Percentiles rank a stretch among this genome's conserved stretches.
Conservation (phyloP, 176 grass and related monocot species). For the Aegilops bicornis region DNA sequence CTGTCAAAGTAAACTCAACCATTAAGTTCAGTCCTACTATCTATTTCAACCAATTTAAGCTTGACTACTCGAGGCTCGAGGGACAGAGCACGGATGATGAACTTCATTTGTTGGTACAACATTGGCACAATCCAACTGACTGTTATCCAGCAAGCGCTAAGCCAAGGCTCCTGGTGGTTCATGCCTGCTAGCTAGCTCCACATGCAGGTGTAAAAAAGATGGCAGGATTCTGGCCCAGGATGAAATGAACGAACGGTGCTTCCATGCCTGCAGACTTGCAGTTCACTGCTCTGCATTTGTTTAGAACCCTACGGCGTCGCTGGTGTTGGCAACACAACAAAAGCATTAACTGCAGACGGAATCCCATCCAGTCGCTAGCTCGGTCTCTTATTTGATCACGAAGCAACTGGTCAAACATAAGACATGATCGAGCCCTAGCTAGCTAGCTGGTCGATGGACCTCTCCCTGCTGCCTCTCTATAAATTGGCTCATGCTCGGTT, state of each 20-base stretch:
- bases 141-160: not conserved
- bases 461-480: constrained; percentile 9
- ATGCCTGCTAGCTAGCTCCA: not conserved
- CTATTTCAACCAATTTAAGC: not conserved
- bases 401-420: constrained; percentile 16
- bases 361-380: constrained; percentile 15
- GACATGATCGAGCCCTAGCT: not conserved
- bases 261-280: not conserved
- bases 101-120: not conserved
- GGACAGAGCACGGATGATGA: not conserved
- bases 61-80: not conserved
- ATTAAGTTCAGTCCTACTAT: no score
- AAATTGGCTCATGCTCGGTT: constrained; percentile 20
- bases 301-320: not conserved
- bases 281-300: not conserved
- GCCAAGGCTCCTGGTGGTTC: not conserved
- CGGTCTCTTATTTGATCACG: constrained; percentile 17
- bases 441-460: not conserved
- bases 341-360: constrained; percentile 23
- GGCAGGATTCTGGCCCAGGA: not conserved
- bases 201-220: not conserved
- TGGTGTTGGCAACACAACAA: constrained; percentile 14
- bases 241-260: not conserved
- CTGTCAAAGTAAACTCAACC: not conserved
- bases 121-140: no score